phyloP scores from a whole-genome alignment of 306 rosid species.

The Quercus gilva region DNA sequence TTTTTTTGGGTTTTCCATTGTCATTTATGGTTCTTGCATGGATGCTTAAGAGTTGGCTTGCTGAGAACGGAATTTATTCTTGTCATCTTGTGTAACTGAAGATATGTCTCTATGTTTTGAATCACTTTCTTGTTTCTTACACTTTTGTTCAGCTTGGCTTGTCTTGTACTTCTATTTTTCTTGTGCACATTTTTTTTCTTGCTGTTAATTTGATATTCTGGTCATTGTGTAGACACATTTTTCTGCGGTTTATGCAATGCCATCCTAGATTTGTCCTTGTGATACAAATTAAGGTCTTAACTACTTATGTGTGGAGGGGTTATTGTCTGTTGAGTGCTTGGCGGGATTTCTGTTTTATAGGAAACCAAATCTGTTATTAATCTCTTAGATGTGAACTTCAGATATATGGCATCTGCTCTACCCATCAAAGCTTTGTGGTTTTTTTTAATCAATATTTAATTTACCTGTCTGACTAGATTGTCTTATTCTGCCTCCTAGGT shows the following conservation, averaged over 20 bases:
- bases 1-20: not conserved
- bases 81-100: not conserved
- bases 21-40: not conserved
- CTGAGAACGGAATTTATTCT: not conserved
- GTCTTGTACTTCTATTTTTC: not conserved
- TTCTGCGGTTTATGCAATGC: not conserved
- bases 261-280: not conserved
- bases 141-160: not conserved
- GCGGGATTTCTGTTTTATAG: not conserved
- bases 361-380: not conserved
- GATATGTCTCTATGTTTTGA: not conserved
- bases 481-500: constrained; percentile 8
- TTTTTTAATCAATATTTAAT: no score
- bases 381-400: constrained; percentile 1
- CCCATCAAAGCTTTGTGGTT: not conserved
- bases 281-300: not conserved
- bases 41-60: not conserved
- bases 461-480: not conserved
- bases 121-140: not conserved
- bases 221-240: not conserved
- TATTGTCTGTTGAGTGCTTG: not conserved
- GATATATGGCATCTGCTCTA: not conserved
- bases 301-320: not conserved
- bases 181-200: not conserved
- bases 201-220: not conserved